Base-by-base conservation (phyloP, 352 stramenopile genomes). In the Phytophthora colocasiae region DNA sequence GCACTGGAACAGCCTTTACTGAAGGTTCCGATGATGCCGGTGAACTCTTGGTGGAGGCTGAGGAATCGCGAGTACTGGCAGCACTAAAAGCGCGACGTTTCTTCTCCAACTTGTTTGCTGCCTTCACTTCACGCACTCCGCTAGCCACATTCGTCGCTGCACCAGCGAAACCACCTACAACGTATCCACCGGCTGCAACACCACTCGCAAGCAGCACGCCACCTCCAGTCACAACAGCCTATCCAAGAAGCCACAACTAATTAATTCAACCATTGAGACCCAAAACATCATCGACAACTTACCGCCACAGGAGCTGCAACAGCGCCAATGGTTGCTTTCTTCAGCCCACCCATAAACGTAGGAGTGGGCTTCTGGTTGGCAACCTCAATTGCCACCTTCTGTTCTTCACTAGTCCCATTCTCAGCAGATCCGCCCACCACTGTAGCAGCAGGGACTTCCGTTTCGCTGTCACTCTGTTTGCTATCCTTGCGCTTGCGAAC, bases 241-340 rank as follows among this genome's bases (percentile, higher is more conserved):
- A 52, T 22, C 22, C 14, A 49, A 19, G 63, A 47, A 8, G 40
- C 2, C 44, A 47, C 34, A 24, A 60, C 10, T 29, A 61, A 46
- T 15, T 34, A 53, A 15, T 24, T 57, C 19, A 4, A 22, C 22
- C 22, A 2, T 22, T 2, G 22, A 17, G 22, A 24, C 22, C 27
- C 15, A 19, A 44, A 26, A 31, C 8, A 24, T 51, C 2, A 43
- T 3, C 9, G 15, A 10, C 32, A 63, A 75, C 75, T 44, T 78
- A 96, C 88, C 68, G 88, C 88, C 38, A 96, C 78, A 7, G 88
- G 88, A 39, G 88, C 88, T 9, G 86, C 78, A 12, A 96, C 81
- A 31, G 88, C 88, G 19, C 88, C 87, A 48, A 96, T 79, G 0
- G 88, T 96, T 2, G 88, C 88, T 69, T 95, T 95, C 74, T 93